These are phyloP conservation scores for Phytopythium boreale DNA, from an alignment of 352 stramenopile genomes.

Conservation along the genomic window DNA sequence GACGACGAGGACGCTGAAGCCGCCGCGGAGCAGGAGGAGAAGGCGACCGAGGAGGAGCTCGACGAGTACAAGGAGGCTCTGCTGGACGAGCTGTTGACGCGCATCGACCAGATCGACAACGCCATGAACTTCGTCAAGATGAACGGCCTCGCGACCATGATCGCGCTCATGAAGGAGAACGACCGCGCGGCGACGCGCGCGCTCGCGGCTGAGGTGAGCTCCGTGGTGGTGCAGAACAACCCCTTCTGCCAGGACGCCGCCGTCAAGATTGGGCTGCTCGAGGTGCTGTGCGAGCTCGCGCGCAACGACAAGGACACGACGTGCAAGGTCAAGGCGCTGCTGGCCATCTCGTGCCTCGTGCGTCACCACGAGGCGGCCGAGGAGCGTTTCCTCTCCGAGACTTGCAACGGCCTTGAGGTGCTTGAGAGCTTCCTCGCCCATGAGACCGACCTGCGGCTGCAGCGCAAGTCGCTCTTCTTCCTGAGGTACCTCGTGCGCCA, in stretches of 20 bases:
- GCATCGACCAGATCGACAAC: slow-evolving; percentile 88
- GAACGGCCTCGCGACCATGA: slow-evolving; percentile 58
- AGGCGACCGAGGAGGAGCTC: slow-evolving; percentile 58
- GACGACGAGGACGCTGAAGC: slow-evolving; percentile 26
- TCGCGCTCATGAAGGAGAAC: slow-evolving; percentile 57
- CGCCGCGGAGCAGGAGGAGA: slow-evolving; percentile 24
- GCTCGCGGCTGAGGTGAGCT: slow-evolving; percentile 72
- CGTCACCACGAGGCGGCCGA: slow-evolving; percentile 64
- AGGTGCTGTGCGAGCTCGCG: slow-evolving; percentile 62
- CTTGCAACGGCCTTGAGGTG: slow-evolving; percentile 55
- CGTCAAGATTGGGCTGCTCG: slow-evolving; percentile 53
- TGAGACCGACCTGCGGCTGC: slow-evolving; percentile 56
- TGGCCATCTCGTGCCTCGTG: slow-evolving; percentile 83
- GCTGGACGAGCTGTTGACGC: slow-evolving; percentile 80
- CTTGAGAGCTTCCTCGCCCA: slow-evolving; percentile 51
- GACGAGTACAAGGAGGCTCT: slow-evolving; percentile 77
- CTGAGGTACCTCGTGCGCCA: slow-evolving; percentile 76
- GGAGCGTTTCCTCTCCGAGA: slow-evolving; percentile 49
- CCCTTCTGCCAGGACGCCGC: slow-evolving; percentile 76
- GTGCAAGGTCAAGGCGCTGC: slow-evolving; percentile 73
- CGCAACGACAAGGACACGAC: slow-evolving; percentile 56
- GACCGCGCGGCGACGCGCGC: slow-evolving; percentile 47
- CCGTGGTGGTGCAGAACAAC: slow-evolving; percentile 86
- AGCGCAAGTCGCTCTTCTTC: slow-evolving; percentile 85
- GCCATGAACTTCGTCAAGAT: slow-evolving; percentile 88